A percentile compares a stretch with the other conserved stretches of the same genome.
Evolutionary conservation across 1,284 basidiomycete species (phyloP).

Genomic region (Naganishia albida): DNA sequence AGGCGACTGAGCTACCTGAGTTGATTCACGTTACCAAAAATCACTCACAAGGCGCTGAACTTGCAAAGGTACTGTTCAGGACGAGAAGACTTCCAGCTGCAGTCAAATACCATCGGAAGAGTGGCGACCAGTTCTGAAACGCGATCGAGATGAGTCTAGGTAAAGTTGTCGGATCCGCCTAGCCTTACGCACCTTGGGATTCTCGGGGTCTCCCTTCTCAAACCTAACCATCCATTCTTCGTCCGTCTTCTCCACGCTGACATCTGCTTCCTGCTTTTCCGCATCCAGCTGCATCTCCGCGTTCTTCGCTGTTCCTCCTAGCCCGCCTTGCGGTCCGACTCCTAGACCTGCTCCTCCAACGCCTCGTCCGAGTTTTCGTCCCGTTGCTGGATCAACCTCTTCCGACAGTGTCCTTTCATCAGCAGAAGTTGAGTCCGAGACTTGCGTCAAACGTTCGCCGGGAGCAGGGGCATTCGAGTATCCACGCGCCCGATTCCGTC

Average conservation of each 20-base stretch:
- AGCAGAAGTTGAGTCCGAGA: not conserved
- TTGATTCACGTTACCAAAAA: not conserved
- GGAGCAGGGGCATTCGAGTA: constrained; percentile 14
- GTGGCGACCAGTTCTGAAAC: constrained; percentile 61
- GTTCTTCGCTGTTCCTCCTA: constrained; percentile 11
- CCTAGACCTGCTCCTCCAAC: constrained; percentile 7
- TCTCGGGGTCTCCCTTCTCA: constrained; percentile 49
- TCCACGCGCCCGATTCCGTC: constrained; percentile 23
- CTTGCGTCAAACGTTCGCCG: not conserved
- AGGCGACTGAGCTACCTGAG: not conserved
- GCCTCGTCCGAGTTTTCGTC: constrained; percentile 1
- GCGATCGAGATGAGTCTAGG: not conserved
- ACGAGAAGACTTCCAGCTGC: constrained; percentile 63
- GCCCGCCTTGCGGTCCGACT: not conserved
- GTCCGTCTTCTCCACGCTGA: constrained; percentile 17
- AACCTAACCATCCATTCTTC: constrained; percentile 44
- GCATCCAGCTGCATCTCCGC: constrained; percentile 3
- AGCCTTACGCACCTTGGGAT: constrained; percentile 49
- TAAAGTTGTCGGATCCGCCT: no score
- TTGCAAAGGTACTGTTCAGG: constrained; percentile 63
- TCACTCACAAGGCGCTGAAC: constrained; percentile 44
- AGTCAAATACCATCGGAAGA: constrained; percentile 68
- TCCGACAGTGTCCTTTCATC: constrained; percentile 19
- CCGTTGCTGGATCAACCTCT: constrained; percentile 8
- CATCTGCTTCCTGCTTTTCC: constrained; percentile 41